Conservation (phyloP, 352 stramenopile species). For the Pythium coloratum region DNA sequence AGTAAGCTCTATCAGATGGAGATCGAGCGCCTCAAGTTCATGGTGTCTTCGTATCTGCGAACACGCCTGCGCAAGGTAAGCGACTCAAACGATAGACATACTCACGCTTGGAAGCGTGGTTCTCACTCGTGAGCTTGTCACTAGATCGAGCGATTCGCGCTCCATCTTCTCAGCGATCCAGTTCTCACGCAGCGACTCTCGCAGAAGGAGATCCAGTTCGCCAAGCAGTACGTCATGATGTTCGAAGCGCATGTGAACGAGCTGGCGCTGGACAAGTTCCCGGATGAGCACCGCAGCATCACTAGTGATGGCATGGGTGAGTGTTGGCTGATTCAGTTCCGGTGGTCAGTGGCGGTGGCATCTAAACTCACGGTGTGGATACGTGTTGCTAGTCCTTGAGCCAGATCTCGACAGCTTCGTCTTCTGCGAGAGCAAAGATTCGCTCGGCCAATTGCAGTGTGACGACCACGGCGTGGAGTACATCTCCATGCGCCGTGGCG, state of each 20-base stretch:
- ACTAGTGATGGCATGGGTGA: conserved; percentile 70
- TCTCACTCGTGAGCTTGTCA: not conserved
- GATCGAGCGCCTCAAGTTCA: conserved; percentile 85
- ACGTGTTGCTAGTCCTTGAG: conserved; percentile 42
- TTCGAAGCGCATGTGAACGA: conserved; percentile 78
- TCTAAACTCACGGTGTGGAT: not conserved
- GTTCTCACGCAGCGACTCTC: conserved; percentile 58
- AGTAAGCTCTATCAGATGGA: conserved; percentile 90
- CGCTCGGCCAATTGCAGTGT: conserved; percentile 56
- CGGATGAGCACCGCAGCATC: conserved; percentile 58
- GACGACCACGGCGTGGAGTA: conserved; percentile 74
- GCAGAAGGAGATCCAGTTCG: conserved; percentile 70
- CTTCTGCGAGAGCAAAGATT: conserved; percentile 71
- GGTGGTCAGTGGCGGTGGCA: not conserved
- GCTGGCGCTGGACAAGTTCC: conserved; percentile 59
- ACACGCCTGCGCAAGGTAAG: conserved; percentile 70
- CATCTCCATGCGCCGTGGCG: conserved; percentile 51
- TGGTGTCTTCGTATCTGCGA: conserved; percentile 80
- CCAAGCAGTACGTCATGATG: conserved; percentile 67
- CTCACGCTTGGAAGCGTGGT: not conserved
- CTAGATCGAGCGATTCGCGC: conserved; percentile 78
- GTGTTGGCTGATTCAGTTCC: conserved; percentile 1
- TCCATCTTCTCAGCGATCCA: conserved; percentile 54
- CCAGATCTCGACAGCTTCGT: conserved; percentile 81
- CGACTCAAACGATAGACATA: not conserved